These are phyloP conservation scores for Xerocomellus intermedius DNA, from an alignment of 768 basidiomycete species.

Conservation along the genomic window DNA sequence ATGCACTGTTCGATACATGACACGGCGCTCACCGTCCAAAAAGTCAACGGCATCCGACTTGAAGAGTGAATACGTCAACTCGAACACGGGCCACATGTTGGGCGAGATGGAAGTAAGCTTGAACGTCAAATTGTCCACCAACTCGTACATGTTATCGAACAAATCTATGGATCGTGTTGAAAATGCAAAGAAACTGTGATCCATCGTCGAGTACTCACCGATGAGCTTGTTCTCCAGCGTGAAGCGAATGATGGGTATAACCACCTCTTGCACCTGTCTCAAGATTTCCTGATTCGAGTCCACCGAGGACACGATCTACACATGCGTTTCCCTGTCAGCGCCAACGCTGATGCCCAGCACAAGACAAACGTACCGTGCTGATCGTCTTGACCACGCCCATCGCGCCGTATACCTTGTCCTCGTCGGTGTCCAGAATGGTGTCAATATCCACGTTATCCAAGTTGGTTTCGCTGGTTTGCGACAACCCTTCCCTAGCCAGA, in stretches of 20 bases:
- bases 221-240: conserved; percentile 77
- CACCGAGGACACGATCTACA: conserved; percentile 70
- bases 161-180: conserved; percentile 49
- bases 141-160: conserved; percentile 83
- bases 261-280: conserved; percentile 74
- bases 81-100: conserved; percentile 85
- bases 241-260: conserved; percentile 73
- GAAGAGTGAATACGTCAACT: conserved; percentile 79
- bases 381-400: conserved; percentile 90
- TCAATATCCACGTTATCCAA: conserved; percentile 55
- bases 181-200: not conserved
- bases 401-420: conserved; percentile 84
- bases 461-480: conserved; percentile 49
- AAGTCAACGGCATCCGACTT: conserved; percentile 83
- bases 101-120: conserved; percentile 73
- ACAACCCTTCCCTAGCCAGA: conserved; percentile 65
- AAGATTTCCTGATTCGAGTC: conserved; percentile 74
- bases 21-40: conserved; percentile 61
- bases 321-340: not conserved
- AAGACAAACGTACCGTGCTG: conserved; percentile 52
- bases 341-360: not conserved
- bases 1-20: not conserved
- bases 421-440: conserved; percentile 56
- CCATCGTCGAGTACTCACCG: conserved; percentile 43
- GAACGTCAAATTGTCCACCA: conserved; percentile 84